These are phyloP conservation scores for Yamadazyma jaroonii DNA, from an alignment of 1,139 yeast genomes.

Conservation along the genomic window DNA sequence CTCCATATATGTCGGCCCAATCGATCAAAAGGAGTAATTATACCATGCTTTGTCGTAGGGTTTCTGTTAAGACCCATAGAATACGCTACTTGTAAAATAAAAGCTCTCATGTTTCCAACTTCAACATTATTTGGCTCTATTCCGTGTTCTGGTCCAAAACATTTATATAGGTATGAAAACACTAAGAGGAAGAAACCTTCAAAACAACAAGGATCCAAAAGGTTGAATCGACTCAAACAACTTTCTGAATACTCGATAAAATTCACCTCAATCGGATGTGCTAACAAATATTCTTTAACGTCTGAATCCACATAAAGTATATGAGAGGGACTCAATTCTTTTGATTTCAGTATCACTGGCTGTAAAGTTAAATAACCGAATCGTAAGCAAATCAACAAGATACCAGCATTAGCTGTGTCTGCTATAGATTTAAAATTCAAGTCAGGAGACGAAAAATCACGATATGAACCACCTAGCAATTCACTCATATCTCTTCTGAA, in stretches of 20 bases:
- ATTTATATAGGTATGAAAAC: conserved; percentile 34
- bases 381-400: conserved; percentile 25
- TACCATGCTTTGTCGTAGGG: conserved; percentile 6
- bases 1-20: conserved; percentile 29
- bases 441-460: conserved; percentile 14
- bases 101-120: conserved; percentile 35
- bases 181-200: conserved; percentile 16
- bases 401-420: conserved; percentile 32
- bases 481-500: conserved; percentile 18
- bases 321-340: too few species aligned
- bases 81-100: conserved; percentile 41
- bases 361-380: conserved; percentile 29
- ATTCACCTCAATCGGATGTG: conserved; percentile 17
- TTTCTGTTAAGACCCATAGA: conserved; percentile 43
- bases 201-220: conserved; percentile 35
- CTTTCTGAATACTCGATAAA: conserved; percentile 29
- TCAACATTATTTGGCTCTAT: conserved; percentile 47
- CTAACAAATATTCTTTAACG: conserved; percentile 8
- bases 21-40: neutral
- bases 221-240: conserved; percentile 37
- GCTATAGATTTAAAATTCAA: conserved; percentile 19
- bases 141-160: conserved; percentile 51
- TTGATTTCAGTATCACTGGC: conserved; percentile 11
- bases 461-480: conserved; percentile 21
- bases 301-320: conserved; percentile 11